Conservation (phyloP, 148 eudicot genomes). For the Nepenthes gracilis region DNA sequence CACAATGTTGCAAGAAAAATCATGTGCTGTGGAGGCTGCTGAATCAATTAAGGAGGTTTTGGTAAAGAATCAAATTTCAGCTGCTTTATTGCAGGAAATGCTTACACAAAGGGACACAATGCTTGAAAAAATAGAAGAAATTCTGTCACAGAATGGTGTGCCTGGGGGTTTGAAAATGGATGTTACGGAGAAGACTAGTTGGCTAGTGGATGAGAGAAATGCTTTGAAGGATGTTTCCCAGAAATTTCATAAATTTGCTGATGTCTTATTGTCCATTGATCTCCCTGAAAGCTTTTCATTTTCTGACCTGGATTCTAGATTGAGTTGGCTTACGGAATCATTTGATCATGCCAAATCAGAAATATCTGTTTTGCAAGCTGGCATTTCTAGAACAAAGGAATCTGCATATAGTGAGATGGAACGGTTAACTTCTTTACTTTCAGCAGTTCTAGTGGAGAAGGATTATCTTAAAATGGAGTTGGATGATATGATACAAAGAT, state of each 20-base stretch:
- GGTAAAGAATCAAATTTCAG: constrained; percentile 36
- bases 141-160: constrained; percentile 30
- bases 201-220: constrained; percentile 62
- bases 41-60: constrained; percentile 52
- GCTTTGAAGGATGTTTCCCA: constrained; percentile 34
- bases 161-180: constrained; percentile 35
- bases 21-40: constrained; percentile 59
- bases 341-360: constrained; percentile 44
- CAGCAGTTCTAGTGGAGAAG: constrained; percentile 51
- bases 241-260: constrained; percentile 34
- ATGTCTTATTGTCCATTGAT: constrained; percentile 41
- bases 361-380: constrained; percentile 37
- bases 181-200: constrained; percentile 45
- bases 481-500: constrained; percentile 36
- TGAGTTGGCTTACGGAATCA: constrained; percentile 62
- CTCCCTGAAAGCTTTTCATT: constrained; percentile 51
- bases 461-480: constrained; percentile 41
- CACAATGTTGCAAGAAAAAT: constrained; percentile 53
- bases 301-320: constrained; percentile 49
- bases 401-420: constrained; percentile 43
- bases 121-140: constrained; percentile 49
- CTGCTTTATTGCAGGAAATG: constrained; percentile 51
- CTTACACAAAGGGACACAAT: constrained; percentile 47
- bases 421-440: constrained; percentile 36
- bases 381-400: constrained; percentile 26